phyloP scores from a whole-genome alignment of 768 basidiomycete species.

The Amanita subjunquillea region DNA sequence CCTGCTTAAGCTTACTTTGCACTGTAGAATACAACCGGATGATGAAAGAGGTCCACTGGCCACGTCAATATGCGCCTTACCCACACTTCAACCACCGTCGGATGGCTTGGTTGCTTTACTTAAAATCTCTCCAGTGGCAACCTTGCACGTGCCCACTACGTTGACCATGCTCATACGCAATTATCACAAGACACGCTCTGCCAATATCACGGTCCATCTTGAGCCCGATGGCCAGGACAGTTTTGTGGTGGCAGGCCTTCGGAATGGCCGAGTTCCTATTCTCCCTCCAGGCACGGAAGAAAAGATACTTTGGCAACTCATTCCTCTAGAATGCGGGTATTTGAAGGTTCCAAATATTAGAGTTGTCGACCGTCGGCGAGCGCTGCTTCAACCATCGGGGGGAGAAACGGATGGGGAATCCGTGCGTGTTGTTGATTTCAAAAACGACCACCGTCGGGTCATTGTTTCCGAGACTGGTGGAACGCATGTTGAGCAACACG shows the following conservation, averaged over 20 bases:
- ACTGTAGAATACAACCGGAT: constrained; percentile 32
- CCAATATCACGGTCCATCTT: constrained; percentile 60
- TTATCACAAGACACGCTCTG: constrained; percentile 49
- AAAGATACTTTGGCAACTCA: constrained; percentile 52
- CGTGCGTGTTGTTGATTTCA: constrained; percentile 45
- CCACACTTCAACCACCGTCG: constrained; percentile 46
- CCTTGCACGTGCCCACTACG: constrained; percentile 49
- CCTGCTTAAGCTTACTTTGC: constrained; percentile 1
- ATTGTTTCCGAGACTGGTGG: constrained; percentile 6
- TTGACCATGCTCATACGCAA: constrained; percentile 59
- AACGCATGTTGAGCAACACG: constrained; percentile 9
- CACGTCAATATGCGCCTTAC: constrained; percentile 47
- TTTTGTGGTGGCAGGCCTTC: constrained; percentile 77
- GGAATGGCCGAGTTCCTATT: constrained; percentile 55
- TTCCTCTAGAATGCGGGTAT: constrained; percentile 69
- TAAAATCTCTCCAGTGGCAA: constrained; percentile 48
- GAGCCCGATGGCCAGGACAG: constrained; percentile 58
- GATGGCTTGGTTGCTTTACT: constrained; percentile 62
- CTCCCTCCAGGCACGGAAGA: constrained; percentile 70
- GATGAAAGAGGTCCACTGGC: constrained; percentile 34
- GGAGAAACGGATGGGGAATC: constrained; percentile 33
- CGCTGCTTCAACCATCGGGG: constrained; percentile 16
- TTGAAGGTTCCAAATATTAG: constrained; percentile 51
- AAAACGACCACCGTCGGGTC: constrained; percentile 23
- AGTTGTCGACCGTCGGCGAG: constrained; percentile 42